Percentiles rank a stretch among this genome's conserved stretches.
These are phyloP conservation scores for Rhodamnia rubescens DNA, from an alignment of 345 rosid species.

Conservation along the genomic window DNA sequence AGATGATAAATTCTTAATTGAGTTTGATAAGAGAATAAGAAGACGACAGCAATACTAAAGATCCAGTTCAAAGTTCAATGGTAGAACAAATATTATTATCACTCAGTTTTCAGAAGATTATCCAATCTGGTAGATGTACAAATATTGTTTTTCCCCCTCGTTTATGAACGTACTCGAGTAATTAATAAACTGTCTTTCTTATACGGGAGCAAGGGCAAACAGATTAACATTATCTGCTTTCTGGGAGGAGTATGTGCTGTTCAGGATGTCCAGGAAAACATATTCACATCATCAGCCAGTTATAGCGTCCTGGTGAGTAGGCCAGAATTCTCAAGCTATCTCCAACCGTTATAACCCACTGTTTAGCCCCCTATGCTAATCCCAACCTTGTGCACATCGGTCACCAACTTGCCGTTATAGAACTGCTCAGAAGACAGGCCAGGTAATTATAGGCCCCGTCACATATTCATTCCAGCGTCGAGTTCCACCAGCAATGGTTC, in stretches of 20 bases:
- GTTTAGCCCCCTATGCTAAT: not conserved
- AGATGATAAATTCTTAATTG: not conserved
- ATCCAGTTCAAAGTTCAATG: not conserved
- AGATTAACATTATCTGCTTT: not conserved
- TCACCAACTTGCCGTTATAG: not conserved
- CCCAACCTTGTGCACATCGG: not conserved
- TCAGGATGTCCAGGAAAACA: not conserved
- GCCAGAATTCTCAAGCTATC: not conserved
- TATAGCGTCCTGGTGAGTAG: not conserved
- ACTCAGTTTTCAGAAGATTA: not conserved
- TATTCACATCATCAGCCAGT: not conserved
- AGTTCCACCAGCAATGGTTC: not conserved
- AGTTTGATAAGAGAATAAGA: not conserved
- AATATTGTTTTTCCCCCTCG: not conserved
- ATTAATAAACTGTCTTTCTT: not conserved
- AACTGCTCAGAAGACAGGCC: not conserved
- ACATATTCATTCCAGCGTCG: not conserved
- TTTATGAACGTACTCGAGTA: not conserved
- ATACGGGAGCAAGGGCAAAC: not conserved
- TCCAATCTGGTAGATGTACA: not conserved
- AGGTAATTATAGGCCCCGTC: not conserved
- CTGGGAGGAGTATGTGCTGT: not conserved
- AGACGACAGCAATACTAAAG: not conserved
- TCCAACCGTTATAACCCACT: not conserved
- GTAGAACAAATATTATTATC: not conserved